Percentiles rank a stretch among this genome's conserved stretches.
These are phyloP conservation scores for Iris pallida DNA, from an alignment of 116 monocot genomes.

Conservation along the genomic window DNA sequence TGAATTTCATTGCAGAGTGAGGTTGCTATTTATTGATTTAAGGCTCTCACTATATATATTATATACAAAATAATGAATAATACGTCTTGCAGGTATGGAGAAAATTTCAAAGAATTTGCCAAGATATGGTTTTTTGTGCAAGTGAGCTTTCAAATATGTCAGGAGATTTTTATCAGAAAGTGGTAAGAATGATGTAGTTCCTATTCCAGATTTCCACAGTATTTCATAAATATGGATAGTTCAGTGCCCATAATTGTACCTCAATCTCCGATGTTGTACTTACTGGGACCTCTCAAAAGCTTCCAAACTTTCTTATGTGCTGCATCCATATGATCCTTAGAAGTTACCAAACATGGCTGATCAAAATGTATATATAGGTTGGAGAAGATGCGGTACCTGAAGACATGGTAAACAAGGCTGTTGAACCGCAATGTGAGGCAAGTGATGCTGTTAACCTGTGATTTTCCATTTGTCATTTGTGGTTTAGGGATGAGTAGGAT, in stretches of 20 bases:
- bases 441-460: neutral
- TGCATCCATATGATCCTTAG: no score
- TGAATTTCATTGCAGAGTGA: no score
- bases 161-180: constrained; percentile 29
- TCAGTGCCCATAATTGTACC: no score
- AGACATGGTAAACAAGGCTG: neutral
- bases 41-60: no score
- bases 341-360: no score
- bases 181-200: constrained; percentile 23
- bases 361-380: constrained; percentile 26
- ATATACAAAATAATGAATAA: no score
- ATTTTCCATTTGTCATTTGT: no score
- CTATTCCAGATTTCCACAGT: neutral
- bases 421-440: constrained; percentile 35
- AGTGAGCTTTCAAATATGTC: constrained; percentile 52
- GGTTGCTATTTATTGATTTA: no score
- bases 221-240: no score
- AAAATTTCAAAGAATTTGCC: constrained; percentile 52
- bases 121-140: constrained; percentile 61
- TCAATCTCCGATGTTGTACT: neutral
- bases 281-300: neutral
- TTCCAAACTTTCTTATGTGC: no score
- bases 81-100: constrained; percentile 56
- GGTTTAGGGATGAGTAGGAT: no score
- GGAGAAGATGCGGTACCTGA: neutral